phyloP scores from a whole-genome alignment of 768 basidiomycete species.

The Boletus subparvulus region DNA sequence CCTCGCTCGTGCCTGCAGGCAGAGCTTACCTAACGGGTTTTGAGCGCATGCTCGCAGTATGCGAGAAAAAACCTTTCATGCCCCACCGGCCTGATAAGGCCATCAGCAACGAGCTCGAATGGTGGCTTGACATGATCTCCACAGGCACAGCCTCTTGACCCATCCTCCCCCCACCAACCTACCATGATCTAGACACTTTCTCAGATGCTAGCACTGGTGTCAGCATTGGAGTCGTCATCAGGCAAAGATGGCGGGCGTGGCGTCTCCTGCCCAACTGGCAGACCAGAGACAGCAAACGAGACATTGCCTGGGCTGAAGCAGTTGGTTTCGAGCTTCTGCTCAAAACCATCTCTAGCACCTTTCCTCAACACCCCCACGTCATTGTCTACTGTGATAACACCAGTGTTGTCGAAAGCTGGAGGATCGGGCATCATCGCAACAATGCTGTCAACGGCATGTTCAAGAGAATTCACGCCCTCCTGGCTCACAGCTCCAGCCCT shows the following conservation, averaged over 20 bases:
- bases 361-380: not conserved
- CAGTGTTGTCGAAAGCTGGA: not conserved
- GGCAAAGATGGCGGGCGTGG: not conserved
- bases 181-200: not conserved
- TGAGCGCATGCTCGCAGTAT: conserved; percentile 38
- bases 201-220: conserved; percentile 18
- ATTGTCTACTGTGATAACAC: not conserved
- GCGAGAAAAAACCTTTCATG: conserved; percentile 33
- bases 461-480: not conserved
- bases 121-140: not conserved
- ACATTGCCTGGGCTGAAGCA: not conserved
- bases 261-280: not conserved
- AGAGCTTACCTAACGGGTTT: conserved; percentile 41
- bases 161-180: not conserved
- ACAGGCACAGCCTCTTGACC: conserved; percentile 7
- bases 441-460: not conserved
- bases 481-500: too few species aligned
- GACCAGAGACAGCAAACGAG: not conserved
- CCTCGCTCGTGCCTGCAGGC: conserved; percentile 29
- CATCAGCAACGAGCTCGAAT: not conserved
- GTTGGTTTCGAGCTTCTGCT: not conserved
- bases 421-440: not conserved
- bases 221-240: conserved; percentile 8
- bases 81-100: conserved; percentile 13
- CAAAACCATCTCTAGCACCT: too few species aligned